Evolutionary conservation across 2,329 filamentous ascomycete genomes (phyloP), one percentile per base, ranked within the genome.

Genomic region (Fusarium domesticum): DNA sequence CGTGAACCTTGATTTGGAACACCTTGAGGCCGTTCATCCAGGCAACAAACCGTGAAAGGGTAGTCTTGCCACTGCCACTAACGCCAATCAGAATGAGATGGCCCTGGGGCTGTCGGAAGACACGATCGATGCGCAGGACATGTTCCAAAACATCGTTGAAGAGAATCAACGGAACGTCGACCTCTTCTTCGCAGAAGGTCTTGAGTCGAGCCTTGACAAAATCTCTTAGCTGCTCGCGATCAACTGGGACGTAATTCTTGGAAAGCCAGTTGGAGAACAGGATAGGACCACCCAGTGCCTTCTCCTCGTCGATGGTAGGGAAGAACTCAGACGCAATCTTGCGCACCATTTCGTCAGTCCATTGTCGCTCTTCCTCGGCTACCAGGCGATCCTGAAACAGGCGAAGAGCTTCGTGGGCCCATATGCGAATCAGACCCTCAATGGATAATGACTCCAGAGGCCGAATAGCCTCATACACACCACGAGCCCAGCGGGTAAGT

Each of bases 11-110:
- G 78, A 99, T 98, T 71, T 99, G 93, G 78, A 96, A 98, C 32
- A 98, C 91, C 65, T 92, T 96, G 48, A 99, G 77, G 47, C 95
- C 95, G 62, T 98, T 99, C 93, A 98, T 98, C 93, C 93, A 99
- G 36, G 93, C 93, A 48, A 98, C 93, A 54, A 99, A 99, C 45
- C 95, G 86, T 23, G 95, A 97, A 11, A 99, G 72, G 0, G 93
- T 99, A 4, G 93, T 99, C 75, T 99, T 99, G 70, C 93, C 93
- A 74, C 89, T 95, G 56, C 93, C 95, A 65, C 93, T 98, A 42
- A 98, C 93, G 73, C 93, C 93, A 59, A 99, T 98, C 44, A 99
- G 78, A 56, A 99, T 98, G 50, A 99, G 77, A 77, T 99, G 93
- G 43, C 93, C 93, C 66, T 99, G 93, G 2, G 95, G 93, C 64